Evolutionary conservation across 768 basidiomycete genomes (phyloP).

Genomic region (Lentinula sp.): DNA sequence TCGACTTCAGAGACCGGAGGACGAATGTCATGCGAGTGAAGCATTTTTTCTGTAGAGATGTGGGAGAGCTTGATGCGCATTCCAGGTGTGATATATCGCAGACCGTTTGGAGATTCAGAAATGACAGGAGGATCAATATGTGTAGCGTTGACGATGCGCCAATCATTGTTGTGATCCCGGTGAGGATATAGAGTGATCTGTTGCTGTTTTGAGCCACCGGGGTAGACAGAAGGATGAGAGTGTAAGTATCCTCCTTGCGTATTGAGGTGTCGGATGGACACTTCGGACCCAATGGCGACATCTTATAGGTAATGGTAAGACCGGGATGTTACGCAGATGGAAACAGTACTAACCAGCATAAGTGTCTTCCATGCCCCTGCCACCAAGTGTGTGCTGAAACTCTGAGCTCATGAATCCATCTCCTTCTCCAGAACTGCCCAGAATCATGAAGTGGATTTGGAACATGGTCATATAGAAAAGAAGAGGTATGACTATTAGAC

Average conservation of each 20-base stretch:
- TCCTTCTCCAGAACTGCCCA: conserved; percentile 89
- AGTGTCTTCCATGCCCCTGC: conserved; percentile 89
- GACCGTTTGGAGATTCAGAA: conserved; percentile 23
- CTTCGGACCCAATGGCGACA: conserved; percentile 74
- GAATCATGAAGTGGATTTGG: conserved; percentile 85
- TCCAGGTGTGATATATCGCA: conserved; percentile 59
- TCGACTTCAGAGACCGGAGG: conserved; percentile 97
- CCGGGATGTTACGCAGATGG: background rate
- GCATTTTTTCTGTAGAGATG: conserved; percentile 69
- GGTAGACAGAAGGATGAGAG: conserved; percentile 88
- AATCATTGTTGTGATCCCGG: conserved; percentile 93
- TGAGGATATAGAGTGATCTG: conserved; percentile 99
- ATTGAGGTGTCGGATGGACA: conserved; percentile 86
- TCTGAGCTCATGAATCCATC: conserved; percentile 99
- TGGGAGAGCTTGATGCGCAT: conserved; percentile 80
- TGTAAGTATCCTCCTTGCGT: conserved; percentile 99
- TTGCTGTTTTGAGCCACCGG: conserved; percentile 90
- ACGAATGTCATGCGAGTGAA: conserved; percentile 94
- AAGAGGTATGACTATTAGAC: conserved; percentile 80
- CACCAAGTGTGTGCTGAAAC: conserved; percentile 93
- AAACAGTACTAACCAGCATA: conserved; percentile 43
- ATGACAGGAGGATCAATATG: conserved; percentile 13
- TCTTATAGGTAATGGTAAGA: conserved; percentile 36
- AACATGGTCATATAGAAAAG: conserved; percentile 97
- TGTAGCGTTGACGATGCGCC: conserved; percentile 80